These are phyloP conservation scores for Penicillium sp. DNA, from an alignment of 2,329 filamentous ascomycete species.

Conservation along the genomic window DNA sequence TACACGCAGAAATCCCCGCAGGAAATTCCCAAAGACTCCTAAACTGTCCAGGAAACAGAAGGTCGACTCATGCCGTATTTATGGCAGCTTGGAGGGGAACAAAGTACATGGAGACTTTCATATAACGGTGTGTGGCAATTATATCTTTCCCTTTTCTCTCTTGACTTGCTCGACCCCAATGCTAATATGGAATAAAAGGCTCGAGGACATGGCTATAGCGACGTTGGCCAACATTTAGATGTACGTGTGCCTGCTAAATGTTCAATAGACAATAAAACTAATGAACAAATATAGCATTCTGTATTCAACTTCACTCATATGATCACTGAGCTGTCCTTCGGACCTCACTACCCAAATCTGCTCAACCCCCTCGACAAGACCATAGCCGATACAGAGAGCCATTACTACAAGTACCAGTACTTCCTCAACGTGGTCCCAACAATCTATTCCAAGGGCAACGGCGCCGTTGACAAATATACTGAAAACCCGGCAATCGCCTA, in stretches of 20 bases:
- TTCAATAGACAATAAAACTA: background rate
- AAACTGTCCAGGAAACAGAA: conserved; percentile 52
- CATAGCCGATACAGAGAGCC: conserved; percentile 64
- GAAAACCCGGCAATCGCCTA: conserved; percentile 31
- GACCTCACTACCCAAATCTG: conserved; percentile 91
- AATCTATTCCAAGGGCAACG: conserved; percentile 66
- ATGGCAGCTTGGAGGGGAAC: conserved; percentile 84
- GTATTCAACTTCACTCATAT: conserved; percentile 98
- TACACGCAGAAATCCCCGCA: conserved; percentile 62
- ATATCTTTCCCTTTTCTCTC: background rate
- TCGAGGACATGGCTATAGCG: conserved; percentile 88
- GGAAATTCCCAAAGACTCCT: conserved; percentile 70
- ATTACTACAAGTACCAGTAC: conserved; percentile 98
- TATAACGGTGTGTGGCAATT: conserved; percentile 58
- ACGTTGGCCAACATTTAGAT: conserved; percentile 74
- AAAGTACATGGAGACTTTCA: conserved; percentile 98
- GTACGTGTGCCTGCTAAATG: conserved; percentile 60
- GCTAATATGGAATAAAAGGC: conserved; percentile 44
- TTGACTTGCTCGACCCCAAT: background rate
- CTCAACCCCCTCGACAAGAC: conserved; percentile 93
- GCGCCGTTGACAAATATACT: conserved; percentile 41
- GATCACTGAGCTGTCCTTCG: conserved; percentile 92
- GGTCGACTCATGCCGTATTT: conserved; percentile 80
- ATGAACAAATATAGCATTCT: conserved; percentile 32
- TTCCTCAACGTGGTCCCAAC: conserved; percentile 94